phyloP scores from a whole-genome alignment of 1,284 basidiomycete genomes.

The Marasmius tenuissimus region DNA sequence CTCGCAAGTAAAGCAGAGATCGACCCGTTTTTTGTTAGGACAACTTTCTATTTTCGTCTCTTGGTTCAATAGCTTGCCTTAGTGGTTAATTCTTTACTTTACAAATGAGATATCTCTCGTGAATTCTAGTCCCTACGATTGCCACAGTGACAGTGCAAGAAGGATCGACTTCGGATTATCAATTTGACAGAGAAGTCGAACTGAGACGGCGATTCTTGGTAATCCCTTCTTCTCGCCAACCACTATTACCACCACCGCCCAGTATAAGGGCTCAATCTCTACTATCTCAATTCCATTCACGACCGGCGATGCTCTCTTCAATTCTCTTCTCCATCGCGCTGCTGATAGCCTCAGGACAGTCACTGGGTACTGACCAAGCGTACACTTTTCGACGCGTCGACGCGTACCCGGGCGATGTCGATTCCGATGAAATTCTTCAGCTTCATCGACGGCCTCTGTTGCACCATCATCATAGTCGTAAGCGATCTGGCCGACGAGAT shows the following conservation, averaged over 20 bases:
- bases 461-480: too few relatives aligned
- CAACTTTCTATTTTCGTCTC: not conserved
- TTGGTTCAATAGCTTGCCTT: not conserved
- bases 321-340: not conserved
- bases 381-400: too few relatives aligned
- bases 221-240: not conserved
- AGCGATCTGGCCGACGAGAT: too few relatives aligned
- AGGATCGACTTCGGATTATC: not conserved
- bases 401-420: too few relatives aligned
- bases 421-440: too few relatives aligned
- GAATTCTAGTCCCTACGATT: too few relatives aligned
- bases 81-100: not conserved
- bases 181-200: not conserved
- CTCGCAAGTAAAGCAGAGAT: not conserved
- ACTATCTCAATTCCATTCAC: not conserved
- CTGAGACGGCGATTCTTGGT: not conserved
- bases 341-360: not conserved
- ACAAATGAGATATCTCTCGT: too few relatives aligned
- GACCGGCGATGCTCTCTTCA: not conserved
- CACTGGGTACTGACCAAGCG: too few relatives aligned
- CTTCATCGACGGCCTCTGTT: too few relatives aligned
- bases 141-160: too few relatives aligned
- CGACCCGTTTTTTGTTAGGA: not conserved
- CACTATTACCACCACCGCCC: not conserved
- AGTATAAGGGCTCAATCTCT: not conserved